Evolutionary conservation across 2,329 filamentous ascomycete species (phyloP), one percentile per base, ranked within the genome.

Genomic region (Diaporthe australafricana): DNA sequence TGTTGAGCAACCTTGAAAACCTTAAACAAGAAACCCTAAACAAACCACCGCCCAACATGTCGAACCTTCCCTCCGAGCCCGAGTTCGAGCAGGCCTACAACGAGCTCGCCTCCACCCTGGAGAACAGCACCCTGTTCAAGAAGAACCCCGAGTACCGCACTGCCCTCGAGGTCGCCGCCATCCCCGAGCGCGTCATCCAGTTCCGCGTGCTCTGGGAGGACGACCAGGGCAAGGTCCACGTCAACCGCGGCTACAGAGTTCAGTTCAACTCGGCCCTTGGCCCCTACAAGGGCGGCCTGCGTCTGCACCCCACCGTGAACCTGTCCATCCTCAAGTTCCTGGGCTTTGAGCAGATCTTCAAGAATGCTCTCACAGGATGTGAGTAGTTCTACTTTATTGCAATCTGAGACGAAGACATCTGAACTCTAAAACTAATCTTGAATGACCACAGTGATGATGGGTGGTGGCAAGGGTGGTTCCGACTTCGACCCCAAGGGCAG

Each of bases 401-500:
- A 20, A 20, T 22, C 16, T 42, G 27, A 2, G 27, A n/a, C 40
- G 9, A 17, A 11, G 17, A 17, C 9, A 2, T 17, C 32, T 8
- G 22, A 22, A 12, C 40, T 5, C 30, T 30, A 32, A 40, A 70
- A 68, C 77, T 78, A 45, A 78, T 32, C 17, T 32, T 40, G 32
- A 35, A 35, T 35, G 53, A 30, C 22, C 25, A 52, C 73, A 93
- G 91, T 97, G 80, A 94, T 90, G 87, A 98, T 99, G 91, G 96
- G 96, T 76, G 96, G 96, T 86, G 96, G 93, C 81, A 98, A 98
- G 88, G 96, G 96, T 86, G 96, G 96, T 80, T 92, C 96, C 83
- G 96, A 98, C 88, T 98, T 99, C 83, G 95, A 98, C 86, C 96
- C 96, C 84, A 99, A 98, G 91, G 95, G 95, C 87, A 98, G 98